These are phyloP conservation scores for Vaccinium corymbosum DNA, from an alignment of 148 eudicot genomes.

Conservation along the genomic window DNA sequence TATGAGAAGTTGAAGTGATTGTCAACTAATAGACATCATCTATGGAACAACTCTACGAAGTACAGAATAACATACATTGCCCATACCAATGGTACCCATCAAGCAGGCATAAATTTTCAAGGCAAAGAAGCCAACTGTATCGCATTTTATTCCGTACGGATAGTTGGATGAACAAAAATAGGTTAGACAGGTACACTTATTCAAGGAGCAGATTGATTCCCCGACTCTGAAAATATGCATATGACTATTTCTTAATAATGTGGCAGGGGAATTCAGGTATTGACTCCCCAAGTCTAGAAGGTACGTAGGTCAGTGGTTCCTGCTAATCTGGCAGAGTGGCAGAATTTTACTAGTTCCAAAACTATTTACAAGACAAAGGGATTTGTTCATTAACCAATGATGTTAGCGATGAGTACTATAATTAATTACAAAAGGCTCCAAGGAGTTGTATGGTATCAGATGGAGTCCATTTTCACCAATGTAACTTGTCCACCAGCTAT, in stretches of 20 bases:
- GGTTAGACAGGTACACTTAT: not conserved
- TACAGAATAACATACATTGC: not conserved
- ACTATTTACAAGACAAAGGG: not conserved
- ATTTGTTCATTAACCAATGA: not conserved
- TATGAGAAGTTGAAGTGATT: not conserved
- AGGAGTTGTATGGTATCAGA: not conserved
- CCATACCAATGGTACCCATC: not conserved
- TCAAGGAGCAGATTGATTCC: not conserved
- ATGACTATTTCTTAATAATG: not conserved
- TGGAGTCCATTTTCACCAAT: not conserved
- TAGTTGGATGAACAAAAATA: not conserved
- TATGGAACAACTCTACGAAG: not conserved
- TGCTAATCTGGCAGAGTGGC: too few species aligned
- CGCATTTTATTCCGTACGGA: not conserved
- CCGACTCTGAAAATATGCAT: not conserved
- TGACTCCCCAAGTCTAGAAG: not conserved
- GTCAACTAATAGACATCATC: not conserved
- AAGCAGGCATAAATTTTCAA: not conserved
- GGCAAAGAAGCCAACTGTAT: not conserved
- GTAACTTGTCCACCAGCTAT: not conserved
- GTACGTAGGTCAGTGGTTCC: not conserved
- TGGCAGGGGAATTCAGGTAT: not conserved
- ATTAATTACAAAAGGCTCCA: not conserved
- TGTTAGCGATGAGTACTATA: not conserved
- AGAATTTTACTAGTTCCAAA: not conserved